These are phyloP conservation scores for Mitragyna speciosa DNA, from an alignment of 257 asterid species.

Conservation along the genomic window DNA sequence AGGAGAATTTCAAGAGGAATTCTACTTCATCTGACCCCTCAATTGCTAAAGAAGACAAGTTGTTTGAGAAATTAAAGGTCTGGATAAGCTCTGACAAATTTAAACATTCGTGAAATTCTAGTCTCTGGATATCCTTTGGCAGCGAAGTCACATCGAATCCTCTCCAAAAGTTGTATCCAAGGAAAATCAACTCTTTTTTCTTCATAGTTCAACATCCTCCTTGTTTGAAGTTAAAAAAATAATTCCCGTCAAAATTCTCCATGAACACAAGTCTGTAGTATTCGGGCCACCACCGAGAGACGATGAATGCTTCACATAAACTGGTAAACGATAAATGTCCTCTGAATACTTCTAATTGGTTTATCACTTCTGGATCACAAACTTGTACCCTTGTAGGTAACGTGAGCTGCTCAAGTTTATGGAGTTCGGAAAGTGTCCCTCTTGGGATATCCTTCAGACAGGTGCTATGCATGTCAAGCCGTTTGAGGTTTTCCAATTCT, in stretches of 20 bases:
- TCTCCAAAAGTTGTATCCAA: background rate
- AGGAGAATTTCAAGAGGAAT: background rate
- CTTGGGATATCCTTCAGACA: too few relatives aligned
- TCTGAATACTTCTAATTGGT: background rate
- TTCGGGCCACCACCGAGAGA: background rate
- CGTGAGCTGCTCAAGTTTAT: background rate
- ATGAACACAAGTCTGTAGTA: background rate
- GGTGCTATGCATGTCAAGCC: too few relatives aligned
- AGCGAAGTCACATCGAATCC: background rate
- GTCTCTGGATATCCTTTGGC: conserved; percentile 17
- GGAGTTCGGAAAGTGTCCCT: conserved; percentile 8
- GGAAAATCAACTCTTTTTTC: background rate
- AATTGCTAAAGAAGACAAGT: background rate
- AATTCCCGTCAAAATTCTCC: background rate
- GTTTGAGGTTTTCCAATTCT: too few relatives aligned
- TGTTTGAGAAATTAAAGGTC: background rate
- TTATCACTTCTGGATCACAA: too few relatives aligned
- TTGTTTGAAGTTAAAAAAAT: too few relatives aligned
- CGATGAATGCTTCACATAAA: background rate
- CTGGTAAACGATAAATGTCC: background rate
- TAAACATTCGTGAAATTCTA: background rate
- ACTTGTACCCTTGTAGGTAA: background rate
- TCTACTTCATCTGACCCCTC: background rate
- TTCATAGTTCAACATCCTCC: too few relatives aligned
- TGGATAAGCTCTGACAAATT: conserved; percentile 22